Conservation (phyloP, 306 rosid species). For the Vicia sativa region DNA sequence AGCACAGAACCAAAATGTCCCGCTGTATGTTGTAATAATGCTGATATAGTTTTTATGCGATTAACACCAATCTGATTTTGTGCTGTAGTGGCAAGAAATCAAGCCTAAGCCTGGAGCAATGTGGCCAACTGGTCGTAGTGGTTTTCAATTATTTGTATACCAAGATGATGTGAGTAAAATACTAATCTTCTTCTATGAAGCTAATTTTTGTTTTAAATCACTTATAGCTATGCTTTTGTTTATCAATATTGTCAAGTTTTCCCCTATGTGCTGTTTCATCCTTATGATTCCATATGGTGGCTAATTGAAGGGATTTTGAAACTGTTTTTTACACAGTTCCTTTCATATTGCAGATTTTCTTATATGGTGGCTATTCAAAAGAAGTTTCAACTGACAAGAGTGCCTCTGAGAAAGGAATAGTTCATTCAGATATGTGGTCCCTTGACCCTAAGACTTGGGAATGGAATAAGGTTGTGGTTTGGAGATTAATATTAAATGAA, state of each 20-base stretch:
- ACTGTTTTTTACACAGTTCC: slow-evolving; percentile 21
- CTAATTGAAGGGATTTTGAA: slow-evolving; percentile 23
- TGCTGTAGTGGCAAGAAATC: slow-evolving; percentile 93
- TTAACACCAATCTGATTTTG: slow-evolving; percentile 35
- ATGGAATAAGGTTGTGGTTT: slow-evolving; percentile 87
- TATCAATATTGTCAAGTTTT: slow-evolving; percentile 12
- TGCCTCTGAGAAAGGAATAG: slow-evolving; percentile 80
- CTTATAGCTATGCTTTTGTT: slow-evolving; percentile 23
- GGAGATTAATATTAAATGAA: slow-evolving; percentile 35
- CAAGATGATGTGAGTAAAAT: slow-evolving; percentile 84
- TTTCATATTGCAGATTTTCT: slow-evolving; percentile 69
- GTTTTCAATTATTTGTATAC: slow-evolving; percentile 87
- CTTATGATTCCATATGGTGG: slow-evolving; percentile 24
- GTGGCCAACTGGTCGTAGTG: slow-evolving; percentile 98
- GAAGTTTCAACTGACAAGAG: slow-evolving; percentile 84
- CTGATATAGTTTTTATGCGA: slow-evolving; percentile 12
- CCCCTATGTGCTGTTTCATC: slow-evolving; percentile 4
- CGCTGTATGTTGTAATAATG: slow-evolving; percentile 23
- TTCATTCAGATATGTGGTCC: slow-evolving; percentile 93
- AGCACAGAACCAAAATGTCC: not conserved
- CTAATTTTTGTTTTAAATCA: slow-evolving; percentile 30
- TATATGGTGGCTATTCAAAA: slow-evolving; percentile 98
- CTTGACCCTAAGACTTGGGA: slow-evolving; percentile 99
- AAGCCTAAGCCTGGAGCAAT: slow-evolving; percentile 91
- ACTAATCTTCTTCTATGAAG: slow-evolving; percentile 28